Evolutionary conservation across 306 rosid species (phyloP), one percentile per base, ranked within the genome.

Genomic region (Chamaecrista fasciculata): DNA sequence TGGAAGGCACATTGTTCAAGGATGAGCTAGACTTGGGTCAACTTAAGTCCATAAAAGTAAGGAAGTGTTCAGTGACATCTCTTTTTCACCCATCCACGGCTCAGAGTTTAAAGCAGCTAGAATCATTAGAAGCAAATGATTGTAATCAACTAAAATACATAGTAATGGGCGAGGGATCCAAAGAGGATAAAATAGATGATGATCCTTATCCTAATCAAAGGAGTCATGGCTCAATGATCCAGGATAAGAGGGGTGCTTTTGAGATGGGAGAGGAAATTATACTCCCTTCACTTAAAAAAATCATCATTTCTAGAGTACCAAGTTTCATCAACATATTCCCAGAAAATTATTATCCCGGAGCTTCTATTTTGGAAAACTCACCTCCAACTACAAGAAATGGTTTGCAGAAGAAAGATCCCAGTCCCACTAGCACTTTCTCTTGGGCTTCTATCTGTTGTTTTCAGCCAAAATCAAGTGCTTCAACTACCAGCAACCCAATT

Each of bases 171-270:
- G 70, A 63, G 24, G 37, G 62, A 55, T 12, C 36, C 4, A 8
- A 33, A 33, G 36, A 21, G 36, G 42, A 53, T 3, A n/a, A n/a
- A n/a, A 50, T 34, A 11, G 53, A 23, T 34, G 53, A 16, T 18
- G 6, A 44, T 10, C 1, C 39, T n/a, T 59, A 72, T 50, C 60
- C 1, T 5, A 53, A 24, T 24, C 60, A 0, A 23, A 23, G 1
- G 4, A 4, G 16, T 23, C 40, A 72, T 39, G 62, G 4, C 2
- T 8, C 57, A 14, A 0, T 73, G 72, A 73, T 79, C 48, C 62
- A 56, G 20, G 0, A 26, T 25, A 20, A 26, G 1, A 19, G 19
- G 11, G 2, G 36, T 0, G 24, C 26, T 10, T 29, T 12, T 53
- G 18, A 25, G 26, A 26, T 24, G 61, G 36, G 6, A 53, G 26